A percentile compares a stretch with the other conserved stretches of the same genome.
Conservation (phyloP, 495 filamentous ascomycete species). For the Hypoxylon intermedium region DNA sequence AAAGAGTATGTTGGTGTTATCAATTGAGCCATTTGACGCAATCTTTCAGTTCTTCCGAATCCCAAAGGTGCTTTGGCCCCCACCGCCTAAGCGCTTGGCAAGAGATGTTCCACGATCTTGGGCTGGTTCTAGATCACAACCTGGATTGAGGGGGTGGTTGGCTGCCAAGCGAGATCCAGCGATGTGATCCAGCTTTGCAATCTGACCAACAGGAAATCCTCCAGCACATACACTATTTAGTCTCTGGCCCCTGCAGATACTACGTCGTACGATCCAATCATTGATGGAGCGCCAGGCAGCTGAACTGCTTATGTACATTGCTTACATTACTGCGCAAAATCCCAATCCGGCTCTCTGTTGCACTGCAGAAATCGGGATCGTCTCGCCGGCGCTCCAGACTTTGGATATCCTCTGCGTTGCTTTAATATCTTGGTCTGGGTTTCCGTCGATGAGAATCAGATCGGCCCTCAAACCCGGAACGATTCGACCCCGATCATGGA, state of each 20-base stretch:
- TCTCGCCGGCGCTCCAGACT: conserved; percentile 27
- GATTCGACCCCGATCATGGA: conserved; percentile 44
- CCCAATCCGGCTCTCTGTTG: conserved; percentile 2
- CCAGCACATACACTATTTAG: conserved; percentile 3
- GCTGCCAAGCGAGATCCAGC: conserved; percentile 39
- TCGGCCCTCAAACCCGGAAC: conserved; percentile 44
- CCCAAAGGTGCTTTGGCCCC: conserved; percentile 18
- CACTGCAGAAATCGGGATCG: conserved; percentile 7
- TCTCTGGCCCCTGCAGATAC: not conserved
- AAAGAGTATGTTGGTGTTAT: conserved; percentile 10
- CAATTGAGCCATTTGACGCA: conserved; percentile 10
- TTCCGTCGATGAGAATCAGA: conserved; percentile 45
- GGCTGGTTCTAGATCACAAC: conserved; percentile 4
- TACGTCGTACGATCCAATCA: conserved; percentile 15
- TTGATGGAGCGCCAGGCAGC: not conserved
- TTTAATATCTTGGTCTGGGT: conserved; percentile 46
- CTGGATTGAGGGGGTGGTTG: conserved; percentile 4
- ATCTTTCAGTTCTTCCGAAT: not conserved
- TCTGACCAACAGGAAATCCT: conserved; percentile 23
- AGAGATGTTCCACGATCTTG: not conserved
- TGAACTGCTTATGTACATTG: not conserved
- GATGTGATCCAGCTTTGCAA: conserved; percentile 31
- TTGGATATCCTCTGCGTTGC: conserved; percentile 37
- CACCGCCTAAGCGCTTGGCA: conserved; percentile 2
- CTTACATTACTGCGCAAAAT: conserved; percentile 12